Evolutionary conservation across 208 protist genomes (phyloP).

Genomic region (Novymonas esmeraldas): DNA sequence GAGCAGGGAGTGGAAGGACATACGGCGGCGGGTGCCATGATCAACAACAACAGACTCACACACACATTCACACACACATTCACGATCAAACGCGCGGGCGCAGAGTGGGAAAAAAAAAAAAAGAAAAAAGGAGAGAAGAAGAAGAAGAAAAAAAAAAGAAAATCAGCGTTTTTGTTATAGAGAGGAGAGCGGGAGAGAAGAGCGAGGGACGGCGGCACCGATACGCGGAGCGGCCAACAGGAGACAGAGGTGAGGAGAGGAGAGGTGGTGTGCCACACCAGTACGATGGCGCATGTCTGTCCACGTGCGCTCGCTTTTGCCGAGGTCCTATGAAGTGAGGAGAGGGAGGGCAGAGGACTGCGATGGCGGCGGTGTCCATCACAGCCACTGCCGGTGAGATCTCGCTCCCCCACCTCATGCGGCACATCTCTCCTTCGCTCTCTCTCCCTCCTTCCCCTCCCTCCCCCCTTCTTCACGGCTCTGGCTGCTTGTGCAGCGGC

Average conservation of each 20-base stretch:
- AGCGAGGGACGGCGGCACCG: too few species aligned
- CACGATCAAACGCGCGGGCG: neutral
- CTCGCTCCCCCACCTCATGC: too few species aligned
- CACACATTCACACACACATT: neutral
- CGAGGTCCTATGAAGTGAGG: too few species aligned
- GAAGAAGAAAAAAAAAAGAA: neutral
- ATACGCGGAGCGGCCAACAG: too few species aligned
- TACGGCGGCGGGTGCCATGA: too few species aligned
- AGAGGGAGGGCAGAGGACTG: too few species aligned
- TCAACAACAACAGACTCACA: too few species aligned
- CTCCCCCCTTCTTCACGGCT: neutral
- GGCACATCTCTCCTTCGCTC: neutral
- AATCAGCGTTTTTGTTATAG: neutral
- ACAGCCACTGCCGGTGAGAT: too few species aligned
- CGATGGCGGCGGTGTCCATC: too few species aligned
- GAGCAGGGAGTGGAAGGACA: too few species aligned
- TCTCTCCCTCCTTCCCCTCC: neutral
- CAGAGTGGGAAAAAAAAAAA: too few species aligned
- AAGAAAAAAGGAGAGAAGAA: neutral
- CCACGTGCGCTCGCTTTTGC: too few species aligned
- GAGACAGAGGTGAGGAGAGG: neutral
- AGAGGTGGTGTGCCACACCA: neutral
- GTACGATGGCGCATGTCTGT: neutral
- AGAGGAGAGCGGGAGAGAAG: neutral
- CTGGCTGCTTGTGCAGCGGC: neutral